Base-by-base conservation (phyloP, 2,329 filamentous ascomycete species). In the Fusarium scirpi region DNA sequence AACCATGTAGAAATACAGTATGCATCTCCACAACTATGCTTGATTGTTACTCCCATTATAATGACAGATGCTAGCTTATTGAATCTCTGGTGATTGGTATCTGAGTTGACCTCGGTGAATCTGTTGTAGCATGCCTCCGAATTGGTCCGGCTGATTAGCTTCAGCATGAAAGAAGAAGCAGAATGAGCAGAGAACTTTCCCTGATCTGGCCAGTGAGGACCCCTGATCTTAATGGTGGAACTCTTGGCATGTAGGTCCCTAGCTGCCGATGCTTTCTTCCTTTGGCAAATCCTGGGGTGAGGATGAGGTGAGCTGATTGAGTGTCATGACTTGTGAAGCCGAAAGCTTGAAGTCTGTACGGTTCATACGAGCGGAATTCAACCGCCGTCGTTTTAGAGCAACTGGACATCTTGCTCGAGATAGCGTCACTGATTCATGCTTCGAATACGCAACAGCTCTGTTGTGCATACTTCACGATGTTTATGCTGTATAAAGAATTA, bases 21-120 rank as follows among this genome's bases (percentile, higher is more conserved):
- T 54, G 12, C 16, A 20, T 48, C 52, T 38, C 41, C 58, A 57
- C 20, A 57, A 27, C 20, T 40, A 16, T 38, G n/a, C 16, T 24
- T 38, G 7, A n/a, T 38, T 24, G 12, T 9, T 38, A 9, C 30
- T 27, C 30, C 15, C 25, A 43, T 41, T 20, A 54, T 51, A 24
- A 45, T 25, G n/a, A 43, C 15, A 32, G 34, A 20, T 44, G 53
- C 40, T 25, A n/a, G 34, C 34, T 12, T 45, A 43, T 9, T 51
- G 32, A 20, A 38, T 49, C 15, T 7, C 18, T 20, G 32, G n/a
- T 27, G 12, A 24, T 40, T 30, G 32, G 46, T 40, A 53, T 62
- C 48, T 38, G 58, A 65, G 54, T 62, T 74, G 72, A 74, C 72
- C 72, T 74, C 72, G 72, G 72, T 74, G 72, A 74, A 74, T 68